Percentiles rank a stretch among this genome's conserved stretches.
Evolutionary conservation across 1,284 basidiomycete species (phyloP).

Genomic region (Amylostereum areolatum): DNA sequence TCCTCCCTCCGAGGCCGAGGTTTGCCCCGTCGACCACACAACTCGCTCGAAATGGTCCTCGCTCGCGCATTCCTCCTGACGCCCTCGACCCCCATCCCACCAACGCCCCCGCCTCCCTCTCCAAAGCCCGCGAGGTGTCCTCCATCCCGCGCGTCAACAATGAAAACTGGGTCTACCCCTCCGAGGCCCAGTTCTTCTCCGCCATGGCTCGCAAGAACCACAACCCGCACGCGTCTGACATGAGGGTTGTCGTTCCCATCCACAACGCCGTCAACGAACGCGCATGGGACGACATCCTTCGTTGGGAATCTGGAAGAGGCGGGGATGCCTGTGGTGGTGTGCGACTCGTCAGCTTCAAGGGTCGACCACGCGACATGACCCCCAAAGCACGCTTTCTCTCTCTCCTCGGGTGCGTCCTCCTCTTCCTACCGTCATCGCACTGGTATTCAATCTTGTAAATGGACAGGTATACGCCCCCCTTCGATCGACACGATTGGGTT

Average conservation of each 20-base stretch:
- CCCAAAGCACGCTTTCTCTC: slow-evolving; percentile 82
- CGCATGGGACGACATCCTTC: slow-evolving; percentile 87
- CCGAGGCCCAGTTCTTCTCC: slow-evolving; percentile 92
- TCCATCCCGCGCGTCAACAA: slow-evolving; percentile 77
- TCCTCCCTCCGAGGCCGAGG: slow-evolving; percentile 8
- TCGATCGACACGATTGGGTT: slow-evolving; percentile 97
- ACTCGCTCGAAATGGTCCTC: slow-evolving; percentile 46
- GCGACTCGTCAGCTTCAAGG: slow-evolving; percentile 83
- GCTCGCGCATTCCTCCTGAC: slow-evolving; percentile 24
- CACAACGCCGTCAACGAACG: slow-evolving; percentile 99
- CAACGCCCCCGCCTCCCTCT: slow-evolving; percentile 32
- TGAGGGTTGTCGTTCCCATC: slow-evolving; percentile 95
- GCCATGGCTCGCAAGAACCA: slow-evolving; percentile 95
- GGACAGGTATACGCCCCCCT: slow-evolving; percentile 83
- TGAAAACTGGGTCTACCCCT: slow-evolving; percentile 96
- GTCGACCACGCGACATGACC: slow-evolving; percentile 66
- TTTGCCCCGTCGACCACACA: slow-evolving; percentile 38
- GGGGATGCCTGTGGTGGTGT: slow-evolving; percentile 79
- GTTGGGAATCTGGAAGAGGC: slow-evolving; percentile 83
- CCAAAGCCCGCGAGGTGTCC: slow-evolving; percentile 73
- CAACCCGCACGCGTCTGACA: slow-evolving; percentile 76
- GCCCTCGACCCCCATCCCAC: slow-evolving; percentile 12
- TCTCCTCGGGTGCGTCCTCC: slow-evolving; percentile 72
- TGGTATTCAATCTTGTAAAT: slow-evolving; percentile 2
- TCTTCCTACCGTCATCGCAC: not conserved